Conservation (phyloP, 306 rosid genomes). For the Cucurbita ficifolia region DNA sequence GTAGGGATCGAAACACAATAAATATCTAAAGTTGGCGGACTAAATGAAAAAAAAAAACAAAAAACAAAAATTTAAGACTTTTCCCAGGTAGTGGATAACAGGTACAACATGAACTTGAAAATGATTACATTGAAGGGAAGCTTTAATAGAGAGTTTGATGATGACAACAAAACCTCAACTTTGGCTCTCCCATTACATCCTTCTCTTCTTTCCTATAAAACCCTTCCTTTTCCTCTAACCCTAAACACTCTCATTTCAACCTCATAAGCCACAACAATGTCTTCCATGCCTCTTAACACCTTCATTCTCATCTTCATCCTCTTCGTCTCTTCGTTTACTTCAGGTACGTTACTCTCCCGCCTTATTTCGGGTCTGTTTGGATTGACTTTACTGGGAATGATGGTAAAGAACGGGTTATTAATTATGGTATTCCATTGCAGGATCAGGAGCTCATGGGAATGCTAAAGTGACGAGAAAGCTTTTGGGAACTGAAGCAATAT, state of each 20-base stretch:
- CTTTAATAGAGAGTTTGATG: slow-evolving; percentile 9
- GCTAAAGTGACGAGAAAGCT: slow-evolving; percentile 27
- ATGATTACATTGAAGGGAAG: not conserved
- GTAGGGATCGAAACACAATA: no score
- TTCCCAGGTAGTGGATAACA: slow-evolving; percentile 1
- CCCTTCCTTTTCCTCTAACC: not conserved
- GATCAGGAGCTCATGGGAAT: not conserved
- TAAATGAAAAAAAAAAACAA: no score
- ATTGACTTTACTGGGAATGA: no score
- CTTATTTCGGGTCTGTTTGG: no score
- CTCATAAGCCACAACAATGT: not conserved
- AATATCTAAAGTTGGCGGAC: no score
- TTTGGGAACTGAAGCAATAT: slow-evolving; percentile 16
- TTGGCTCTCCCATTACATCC: not conserved
- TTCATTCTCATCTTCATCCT: slow-evolving; percentile 11
- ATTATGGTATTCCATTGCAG: not conserved
- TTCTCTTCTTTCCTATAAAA: slow-evolving; percentile 15
- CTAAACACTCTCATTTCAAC: not conserved
- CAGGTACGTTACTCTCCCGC: slow-evolving; percentile 9
- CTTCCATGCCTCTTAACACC: slow-evolving; percentile 14
- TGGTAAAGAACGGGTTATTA: no score
- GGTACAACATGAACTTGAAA: not conserved
- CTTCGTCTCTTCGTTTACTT: slow-evolving; percentile 3
- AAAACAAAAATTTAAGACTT: not conserved
- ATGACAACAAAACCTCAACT: not conserved